Evolutionary conservation across 306 rosid species (phyloP).

Genomic region (Senna siamea): DNA sequence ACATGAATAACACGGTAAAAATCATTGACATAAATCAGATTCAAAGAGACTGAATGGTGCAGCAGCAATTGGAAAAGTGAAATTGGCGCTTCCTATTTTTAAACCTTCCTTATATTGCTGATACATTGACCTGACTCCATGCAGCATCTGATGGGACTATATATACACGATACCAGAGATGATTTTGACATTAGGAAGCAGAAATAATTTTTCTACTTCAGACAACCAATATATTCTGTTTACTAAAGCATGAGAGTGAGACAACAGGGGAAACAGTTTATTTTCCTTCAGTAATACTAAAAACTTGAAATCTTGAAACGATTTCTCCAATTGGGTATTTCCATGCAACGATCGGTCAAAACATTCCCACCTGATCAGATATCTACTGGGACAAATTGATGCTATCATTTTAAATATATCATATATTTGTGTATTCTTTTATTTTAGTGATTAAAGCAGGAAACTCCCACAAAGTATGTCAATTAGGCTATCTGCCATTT

Average conservation of each 20-base stretch:
- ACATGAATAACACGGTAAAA: conserved; percentile 8
- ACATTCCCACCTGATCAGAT: background rate
- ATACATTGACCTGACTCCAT: background rate
- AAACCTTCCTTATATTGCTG: background rate
- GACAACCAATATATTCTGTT: too few relatives aligned
- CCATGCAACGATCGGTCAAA: background rate
- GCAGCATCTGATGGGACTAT: background rate
- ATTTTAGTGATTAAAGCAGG: background rate
- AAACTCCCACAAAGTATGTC: background rate
- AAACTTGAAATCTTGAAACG: too few relatives aligned
- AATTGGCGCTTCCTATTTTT: background rate
- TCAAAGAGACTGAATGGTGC: background rate
- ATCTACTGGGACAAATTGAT: background rate
- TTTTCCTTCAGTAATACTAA: too few relatives aligned
- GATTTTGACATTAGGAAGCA: background rate
- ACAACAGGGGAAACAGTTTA: too few relatives aligned
- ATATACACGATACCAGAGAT: background rate
- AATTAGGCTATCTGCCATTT: background rate
- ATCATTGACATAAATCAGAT: conserved; percentile 13
- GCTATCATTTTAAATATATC: background rate
- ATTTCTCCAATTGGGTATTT: too few relatives aligned
- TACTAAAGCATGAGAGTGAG: background rate
- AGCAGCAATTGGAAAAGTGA: conserved; percentile 13
- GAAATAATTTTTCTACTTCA: background rate
- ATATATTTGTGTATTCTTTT: background rate